Percentiles rank a stretch among this genome's conserved stretches.
These are phyloP conservation scores for Mycena sp. DNA, from an alignment of 1,284 basidiomycete genomes.

Conservation along the genomic window DNA sequence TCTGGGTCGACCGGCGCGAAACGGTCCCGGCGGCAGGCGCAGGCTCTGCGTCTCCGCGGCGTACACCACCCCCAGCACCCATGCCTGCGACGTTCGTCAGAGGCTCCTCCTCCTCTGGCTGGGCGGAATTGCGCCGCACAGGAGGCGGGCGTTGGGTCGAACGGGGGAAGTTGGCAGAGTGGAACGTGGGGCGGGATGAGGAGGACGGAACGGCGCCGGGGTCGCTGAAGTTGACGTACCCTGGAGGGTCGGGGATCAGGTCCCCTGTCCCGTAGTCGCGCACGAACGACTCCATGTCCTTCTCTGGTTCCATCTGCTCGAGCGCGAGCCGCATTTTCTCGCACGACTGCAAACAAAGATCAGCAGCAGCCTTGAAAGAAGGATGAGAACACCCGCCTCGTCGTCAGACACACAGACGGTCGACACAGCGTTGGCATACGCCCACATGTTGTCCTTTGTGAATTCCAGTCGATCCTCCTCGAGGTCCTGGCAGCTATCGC, in stretches of 20 bases:
- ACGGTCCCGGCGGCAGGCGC: conserved; percentile 34
- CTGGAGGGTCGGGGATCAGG: conserved; percentile 84
- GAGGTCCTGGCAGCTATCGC: conserved; percentile 94
- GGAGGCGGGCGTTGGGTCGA: conserved; percentile 59
- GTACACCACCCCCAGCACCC: conserved; percentile 56
- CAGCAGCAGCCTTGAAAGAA: neutral
- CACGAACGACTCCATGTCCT: conserved; percentile 88
- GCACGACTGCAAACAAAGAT: conserved; percentile 74
- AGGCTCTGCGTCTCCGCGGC: conserved; percentile 22
- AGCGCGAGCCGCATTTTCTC: conserved; percentile 86
- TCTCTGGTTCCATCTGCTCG: conserved; percentile 84
- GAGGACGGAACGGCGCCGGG: conserved; percentile 70
- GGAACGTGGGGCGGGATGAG: conserved; percentile 60
- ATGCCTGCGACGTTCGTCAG: conserved; percentile 72
- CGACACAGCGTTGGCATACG: conserved; percentile 94
- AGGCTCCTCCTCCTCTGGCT: conserved; percentile 56
- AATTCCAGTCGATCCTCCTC: conserved; percentile 96
- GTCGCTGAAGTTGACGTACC: conserved; percentile 82
- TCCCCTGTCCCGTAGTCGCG: conserved; percentile 86
- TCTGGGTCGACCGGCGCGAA: conserved; percentile 14
- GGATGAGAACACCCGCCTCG: conserved; percentile 68
- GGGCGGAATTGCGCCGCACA: conserved; percentile 38
- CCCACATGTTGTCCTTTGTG: conserved; percentile 96
- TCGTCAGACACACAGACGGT: conserved; percentile 97
- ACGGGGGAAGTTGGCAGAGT: conserved; percentile 67